These are phyloP conservation scores for Microcyclosporella mali DNA, from an alignment of 2,329 filamentous ascomycete species.

Conservation along the genomic window DNA sequence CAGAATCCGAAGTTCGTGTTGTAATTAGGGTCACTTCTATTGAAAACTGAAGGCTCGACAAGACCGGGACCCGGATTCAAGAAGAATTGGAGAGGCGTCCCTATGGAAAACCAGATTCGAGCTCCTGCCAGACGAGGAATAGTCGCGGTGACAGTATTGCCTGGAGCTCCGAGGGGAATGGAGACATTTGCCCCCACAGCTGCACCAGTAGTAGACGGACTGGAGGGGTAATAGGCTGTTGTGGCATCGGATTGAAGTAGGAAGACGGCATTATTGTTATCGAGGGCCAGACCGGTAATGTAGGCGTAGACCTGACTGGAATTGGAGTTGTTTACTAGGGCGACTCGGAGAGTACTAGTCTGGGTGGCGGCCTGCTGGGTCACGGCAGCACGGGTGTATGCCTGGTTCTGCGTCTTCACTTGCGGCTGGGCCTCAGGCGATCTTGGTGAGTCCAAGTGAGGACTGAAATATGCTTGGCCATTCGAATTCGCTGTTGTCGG, in stretches of 20 bases:
- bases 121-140: conserved; percentile 34
- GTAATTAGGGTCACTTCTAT: conserved; percentile 39
- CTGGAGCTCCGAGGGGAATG: conserved; percentile 38
- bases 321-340: conserved; percentile 29
- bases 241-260: conserved; percentile 31
- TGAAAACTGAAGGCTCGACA: conserved; percentile 33
- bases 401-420: conserved; percentile 11
- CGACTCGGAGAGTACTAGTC: conserved; percentile 26
- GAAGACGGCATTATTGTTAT: conserved; percentile 30
- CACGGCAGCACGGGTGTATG: conserved; percentile 11
- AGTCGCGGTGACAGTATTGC: conserved; percentile 28
- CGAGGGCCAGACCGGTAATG: conserved; percentile 47
- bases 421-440: conserved; percentile 2
- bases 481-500: neutral
- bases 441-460: conserved; percentile 6
- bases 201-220: conserved; percentile 29
- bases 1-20: conserved; percentile 42
- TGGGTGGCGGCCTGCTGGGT: conserved; percentile 18
- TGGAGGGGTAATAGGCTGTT: conserved; percentile 32
- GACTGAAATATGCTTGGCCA: neutral
- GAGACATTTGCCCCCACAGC: conserved; percentile 37
- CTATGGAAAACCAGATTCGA: conserved; percentile 34
- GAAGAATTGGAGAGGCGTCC: conserved; percentile 28
- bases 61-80: conserved; percentile 34
- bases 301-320: conserved; percentile 32